These are phyloP conservation scores for Saussurea involucrata DNA, from an alignment of 129 eudicot genomes.

Conservation along the genomic window DNA sequence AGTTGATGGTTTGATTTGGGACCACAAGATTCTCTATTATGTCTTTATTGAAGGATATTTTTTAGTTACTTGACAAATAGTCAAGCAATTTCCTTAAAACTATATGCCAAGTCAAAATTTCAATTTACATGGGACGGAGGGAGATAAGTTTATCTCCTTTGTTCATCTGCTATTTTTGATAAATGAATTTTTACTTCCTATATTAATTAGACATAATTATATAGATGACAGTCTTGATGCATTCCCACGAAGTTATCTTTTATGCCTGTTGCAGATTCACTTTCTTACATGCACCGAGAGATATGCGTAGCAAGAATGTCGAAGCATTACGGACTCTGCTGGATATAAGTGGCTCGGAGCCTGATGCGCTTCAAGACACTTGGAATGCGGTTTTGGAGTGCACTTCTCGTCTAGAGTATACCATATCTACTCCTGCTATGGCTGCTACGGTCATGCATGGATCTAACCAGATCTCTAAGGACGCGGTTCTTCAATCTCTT, in stretches of 20 bases:
- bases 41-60: background rate
- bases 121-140: background rate
- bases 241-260: conserved; percentile 11
- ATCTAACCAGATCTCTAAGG: conserved; percentile 93
- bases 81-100: background rate
- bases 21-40: background rate
- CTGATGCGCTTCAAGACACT: conserved; percentile 86
- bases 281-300: conserved; percentile 92
- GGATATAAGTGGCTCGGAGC: conserved; percentile 71
- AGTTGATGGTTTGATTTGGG: background rate
- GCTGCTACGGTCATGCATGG: conserved; percentile 91
- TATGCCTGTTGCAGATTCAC: conserved; percentile 56
- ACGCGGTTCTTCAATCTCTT: conserved; percentile 78
- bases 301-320: conserved; percentile 89
- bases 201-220: background rate
- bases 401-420: conserved; percentile 87
- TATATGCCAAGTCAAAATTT: background rate
- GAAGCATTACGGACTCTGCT: conserved; percentile 89
- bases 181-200: background rate
- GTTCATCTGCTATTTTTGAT: background rate
- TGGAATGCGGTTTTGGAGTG: conserved; percentile 92
- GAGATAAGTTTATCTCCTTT: conserved; percentile 1
- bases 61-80: background rate
- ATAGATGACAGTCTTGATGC: background rate
- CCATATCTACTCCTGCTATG: conserved; percentile 66